Base-by-base conservation (phyloP, 768 basidiomycete genomes). In the Lactarius deliciosus region DNA sequence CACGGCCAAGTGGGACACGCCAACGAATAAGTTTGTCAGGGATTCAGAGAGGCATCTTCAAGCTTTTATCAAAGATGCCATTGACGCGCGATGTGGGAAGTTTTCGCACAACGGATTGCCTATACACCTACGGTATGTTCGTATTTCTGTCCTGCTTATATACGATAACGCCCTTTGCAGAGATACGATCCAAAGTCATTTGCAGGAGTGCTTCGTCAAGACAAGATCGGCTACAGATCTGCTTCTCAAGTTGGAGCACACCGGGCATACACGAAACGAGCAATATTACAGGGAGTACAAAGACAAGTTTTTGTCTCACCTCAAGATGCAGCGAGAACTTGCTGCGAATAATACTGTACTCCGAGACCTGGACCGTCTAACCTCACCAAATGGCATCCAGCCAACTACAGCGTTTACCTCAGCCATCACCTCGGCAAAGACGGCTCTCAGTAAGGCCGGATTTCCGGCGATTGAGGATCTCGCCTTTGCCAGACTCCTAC, bases 181-280 rank as follows among this genome's bases (percentile, higher is more conserved):
- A n/a, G 63, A 36, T 0, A 59, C 40, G 13, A 47, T 70, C 18
- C 50, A 34, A 10, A 9, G 0, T 28, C 68, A 66, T 18, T n/a
- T 70, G 56, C 10, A 56, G 4, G 60, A 60, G 6, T 61, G 56
- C 22, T 8, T 32, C 3, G 28, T 1, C 1, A 55, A 6, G 25
- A 63, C 69, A 36, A 4, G 18, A 16, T 20, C 1, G 2, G 60
- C 55, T 13, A 59, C 60, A 13, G 36, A 5, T 1, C 50, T 64
- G 1, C 57, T 70, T 10, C 68, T 70, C 34, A 60, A 57, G 25
- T 38, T 64, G 2, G 69, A 70, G 64, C 56, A 18, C 30, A 64
- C 22, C 9, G 69, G 41, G 40, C 60, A 64, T 25, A 69, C 69
- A 2, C 63, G 64, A 8, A 69, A 70, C 22, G 60, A 63, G 1